phyloP scores from a whole-genome alignment of 192 early-diverging fungal genomes.

The Backusella westeae region DNA sequence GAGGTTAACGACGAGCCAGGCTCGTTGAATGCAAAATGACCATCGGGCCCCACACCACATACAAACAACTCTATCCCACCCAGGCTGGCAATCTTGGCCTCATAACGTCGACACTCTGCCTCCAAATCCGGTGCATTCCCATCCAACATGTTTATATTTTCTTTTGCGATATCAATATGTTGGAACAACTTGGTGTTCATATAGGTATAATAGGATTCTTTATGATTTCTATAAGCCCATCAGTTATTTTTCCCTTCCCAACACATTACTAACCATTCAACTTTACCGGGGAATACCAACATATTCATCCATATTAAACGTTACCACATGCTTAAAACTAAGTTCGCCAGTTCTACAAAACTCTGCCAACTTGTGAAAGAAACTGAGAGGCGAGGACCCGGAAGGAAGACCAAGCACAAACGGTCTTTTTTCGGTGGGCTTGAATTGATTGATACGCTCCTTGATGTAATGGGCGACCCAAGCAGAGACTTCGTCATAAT shows the following conservation, averaged over 20 bases:
- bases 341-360: constrained; percentile 64
- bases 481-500: constrained; percentile 11
- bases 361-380: constrained; percentile 74
- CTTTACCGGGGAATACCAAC: constrained; percentile 63
- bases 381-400: constrained; percentile 76
- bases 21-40: constrained; percentile 84
- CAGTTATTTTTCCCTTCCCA: too few relatives aligned
- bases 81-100: constrained; percentile 70
- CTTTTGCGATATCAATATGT: constrained; percentile 60
- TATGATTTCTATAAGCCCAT: constrained; percentile 14
- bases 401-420: constrained; percentile 87
- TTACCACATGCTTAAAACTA: constrained; percentile 79
- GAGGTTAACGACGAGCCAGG: constrained; percentile 81
- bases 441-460: constrained; percentile 75
- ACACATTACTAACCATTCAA: neutral
- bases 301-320: constrained; percentile 93
- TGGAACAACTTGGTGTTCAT: constrained; percentile 84
- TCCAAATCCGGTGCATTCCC: constrained; percentile 80
- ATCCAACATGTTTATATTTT: constrained; percentile 76
- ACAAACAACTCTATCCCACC: constrained; percentile 89
- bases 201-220: constrained; percentile 82
- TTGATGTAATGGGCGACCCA: constrained; percentile 73
- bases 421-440: constrained; percentile 67
- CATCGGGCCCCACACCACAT: constrained; percentile 82
- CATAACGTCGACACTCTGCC: constrained; percentile 73